Percentiles rank a stretch among this genome's conserved stretches.
phyloP scores from a whole-genome alignment of 805 yeast species.

The Ogataea saltuana region DNA sequence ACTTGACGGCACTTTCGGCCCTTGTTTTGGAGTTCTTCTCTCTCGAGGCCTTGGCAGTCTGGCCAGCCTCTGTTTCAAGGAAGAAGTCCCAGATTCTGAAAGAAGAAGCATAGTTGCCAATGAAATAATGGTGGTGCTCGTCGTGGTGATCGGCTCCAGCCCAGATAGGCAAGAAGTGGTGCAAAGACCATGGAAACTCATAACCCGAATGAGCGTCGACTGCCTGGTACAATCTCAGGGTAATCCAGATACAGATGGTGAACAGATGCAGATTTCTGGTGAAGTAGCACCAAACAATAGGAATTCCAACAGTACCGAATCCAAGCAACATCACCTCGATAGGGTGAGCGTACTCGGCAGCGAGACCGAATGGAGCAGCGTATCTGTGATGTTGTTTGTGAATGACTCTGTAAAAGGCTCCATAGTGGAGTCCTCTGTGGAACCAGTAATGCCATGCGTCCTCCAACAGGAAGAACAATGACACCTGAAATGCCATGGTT shows the following conservation, averaged over 20 bases:
- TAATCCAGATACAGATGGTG: slow-evolving; percentile 88
- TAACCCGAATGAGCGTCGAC: slow-evolving; percentile 98
- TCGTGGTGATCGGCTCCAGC: slow-evolving; percentile 99
- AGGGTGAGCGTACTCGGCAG: slow-evolving; percentile 98
- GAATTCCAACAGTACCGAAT: slow-evolving; percentile 95
- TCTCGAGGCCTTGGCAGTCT: slow-evolving; percentile 72
- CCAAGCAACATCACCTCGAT: slow-evolving; percentile 89
- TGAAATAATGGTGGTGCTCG: slow-evolving; percentile 93
- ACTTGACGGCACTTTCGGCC: slow-evolving; percentile 46
- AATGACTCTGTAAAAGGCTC: slow-evolving; percentile 84
- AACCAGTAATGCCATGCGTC: slow-evolving; percentile 98
- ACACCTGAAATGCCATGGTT: slow-evolving; percentile 64
- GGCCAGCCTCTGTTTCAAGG: slow-evolving; percentile 88
- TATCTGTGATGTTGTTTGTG: slow-evolving; percentile 98
- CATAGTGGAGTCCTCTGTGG: slow-evolving; percentile 88
- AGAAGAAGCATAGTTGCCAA: slow-evolving; percentile 91
- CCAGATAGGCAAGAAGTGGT: slow-evolving; percentile 93
- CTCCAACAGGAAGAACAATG: slow-evolving; percentile 79
- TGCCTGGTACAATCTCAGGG: slow-evolving; percentile 89
- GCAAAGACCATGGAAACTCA: slow-evolving; percentile 96
- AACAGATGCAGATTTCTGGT: slow-evolving; percentile 79
- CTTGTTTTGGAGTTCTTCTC: slow-evolving; percentile 60
- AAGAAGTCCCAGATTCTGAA: slow-evolving; percentile 96
- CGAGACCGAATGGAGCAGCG: slow-evolving; percentile 96
- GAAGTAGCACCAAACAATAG: slow-evolving; percentile 77